These are phyloP conservation scores for Apiotrichum veenhuisii DNA, from an alignment of 1,284 basidiomycete species.

Conservation along the genomic window DNA sequence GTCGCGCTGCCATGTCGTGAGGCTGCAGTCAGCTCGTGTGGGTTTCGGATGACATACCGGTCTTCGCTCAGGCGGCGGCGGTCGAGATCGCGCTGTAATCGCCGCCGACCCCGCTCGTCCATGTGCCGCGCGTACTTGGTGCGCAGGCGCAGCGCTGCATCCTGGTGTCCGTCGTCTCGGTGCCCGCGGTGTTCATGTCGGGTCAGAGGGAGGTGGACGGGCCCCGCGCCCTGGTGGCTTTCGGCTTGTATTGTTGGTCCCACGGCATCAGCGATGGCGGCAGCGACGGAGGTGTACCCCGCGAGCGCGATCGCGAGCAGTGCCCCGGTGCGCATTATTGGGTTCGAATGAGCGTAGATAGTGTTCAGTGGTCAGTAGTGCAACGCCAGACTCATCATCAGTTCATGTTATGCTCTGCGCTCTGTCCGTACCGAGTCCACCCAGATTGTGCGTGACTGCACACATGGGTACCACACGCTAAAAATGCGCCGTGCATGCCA, in stretches of 20 bases:
- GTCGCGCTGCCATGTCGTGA: constrained; percentile 5
- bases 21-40: constrained; percentile 5
- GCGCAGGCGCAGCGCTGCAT: not conserved
- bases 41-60: too few species aligned
- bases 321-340: not conserved
- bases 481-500: too few species aligned
- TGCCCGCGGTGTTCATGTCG: not conserved
- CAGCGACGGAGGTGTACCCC: too few species aligned
- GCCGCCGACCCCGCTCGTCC: not conserved
- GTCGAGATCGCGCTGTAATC: not conserved
- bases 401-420: too few species aligned
- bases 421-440: too few species aligned
- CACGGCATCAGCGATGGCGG: not conserved
- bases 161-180: not conserved
- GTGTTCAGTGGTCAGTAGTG: too few species aligned
- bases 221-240: not conserved
- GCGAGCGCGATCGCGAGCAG: not conserved
- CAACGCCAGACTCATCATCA: too few species aligned
- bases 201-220: not conserved
- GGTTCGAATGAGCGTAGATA: not conserved
- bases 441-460: too few species aligned
- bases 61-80: not conserved
- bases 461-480: too few species aligned
- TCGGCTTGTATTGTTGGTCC: not conserved
- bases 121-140: not conserved